A percentile compares a stretch with the other conserved stretches of the same genome.
Evolutionary conservation across 2,329 filamentous ascomycete species (phyloP).

Genomic region (Pestalotiopsis sp.): DNA sequence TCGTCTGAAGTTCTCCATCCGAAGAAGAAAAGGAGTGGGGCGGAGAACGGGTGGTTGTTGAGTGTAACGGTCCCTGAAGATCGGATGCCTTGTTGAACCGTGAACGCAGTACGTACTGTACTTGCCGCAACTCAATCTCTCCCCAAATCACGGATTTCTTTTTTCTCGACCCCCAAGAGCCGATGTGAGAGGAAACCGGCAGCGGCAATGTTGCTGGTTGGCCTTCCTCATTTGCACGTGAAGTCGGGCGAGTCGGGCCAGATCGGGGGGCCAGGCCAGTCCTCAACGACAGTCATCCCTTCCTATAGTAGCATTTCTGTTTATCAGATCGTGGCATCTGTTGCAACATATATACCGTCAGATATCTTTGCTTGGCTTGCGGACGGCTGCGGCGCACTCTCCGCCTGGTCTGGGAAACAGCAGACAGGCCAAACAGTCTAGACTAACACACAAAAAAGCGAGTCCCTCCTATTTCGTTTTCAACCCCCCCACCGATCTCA

Average conservation of each 20-base stretch:
- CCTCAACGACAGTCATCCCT: background rate
- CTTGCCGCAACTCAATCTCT: background rate
- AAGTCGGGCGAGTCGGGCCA: background rate
- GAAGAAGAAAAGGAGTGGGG: background rate
- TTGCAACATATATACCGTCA: constrained; percentile 4
- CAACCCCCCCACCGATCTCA: background rate
- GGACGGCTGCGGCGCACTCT: background rate
- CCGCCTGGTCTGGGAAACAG: background rate
- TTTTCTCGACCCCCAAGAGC: background rate
- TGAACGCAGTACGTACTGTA: background rate
- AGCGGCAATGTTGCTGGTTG: background rate
- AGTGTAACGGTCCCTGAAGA: background rate
- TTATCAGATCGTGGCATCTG: constrained; percentile 3
- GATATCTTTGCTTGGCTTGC: background rate
- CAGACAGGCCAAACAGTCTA: background rate
- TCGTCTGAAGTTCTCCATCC: background rate
- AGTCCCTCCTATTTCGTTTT: background rate
- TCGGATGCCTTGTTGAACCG: background rate
- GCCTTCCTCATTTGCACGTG: background rate
- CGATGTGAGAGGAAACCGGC: background rate
- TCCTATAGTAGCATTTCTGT: background rate
- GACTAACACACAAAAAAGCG: background rate
- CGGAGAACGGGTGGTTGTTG: background rate
- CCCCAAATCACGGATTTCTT: background rate
- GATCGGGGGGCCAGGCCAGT: background rate